These are phyloP conservation scores for Chlorella vulgaris DNA, from an alignment of 139 green algal genomes.

Conservation along the genomic window DNA sequence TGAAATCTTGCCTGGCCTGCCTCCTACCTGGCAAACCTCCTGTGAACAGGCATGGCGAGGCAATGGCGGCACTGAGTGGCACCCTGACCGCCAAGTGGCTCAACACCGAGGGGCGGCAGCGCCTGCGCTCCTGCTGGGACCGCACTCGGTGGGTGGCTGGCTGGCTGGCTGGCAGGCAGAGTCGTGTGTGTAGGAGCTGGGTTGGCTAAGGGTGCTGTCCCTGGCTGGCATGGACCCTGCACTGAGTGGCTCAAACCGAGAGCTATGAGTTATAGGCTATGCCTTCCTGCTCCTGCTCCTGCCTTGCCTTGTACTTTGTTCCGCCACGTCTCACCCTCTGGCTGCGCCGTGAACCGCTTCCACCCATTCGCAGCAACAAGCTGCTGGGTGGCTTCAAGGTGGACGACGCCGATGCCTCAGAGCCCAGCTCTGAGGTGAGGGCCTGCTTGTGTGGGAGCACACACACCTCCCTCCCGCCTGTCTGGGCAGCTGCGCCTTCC, in stretches of 20 bases:
- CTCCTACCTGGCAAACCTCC: too few species aligned
- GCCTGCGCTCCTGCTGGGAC: conserved; percentile 8
- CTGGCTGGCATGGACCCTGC: too few species aligned
- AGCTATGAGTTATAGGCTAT: too few species aligned
- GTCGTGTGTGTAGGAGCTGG: too few species aligned
- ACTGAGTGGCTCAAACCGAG: too few species aligned
- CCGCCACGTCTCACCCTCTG: too few species aligned
- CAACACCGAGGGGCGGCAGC: conserved; percentile 4
- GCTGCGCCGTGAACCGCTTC: not conserved
- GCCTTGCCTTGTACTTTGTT: too few species aligned
- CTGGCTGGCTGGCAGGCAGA: not conserved
- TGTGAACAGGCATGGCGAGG: conserved; percentile 12
- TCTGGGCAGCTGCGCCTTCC: not conserved
- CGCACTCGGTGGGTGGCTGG: not conserved
- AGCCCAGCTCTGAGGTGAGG: not conserved
- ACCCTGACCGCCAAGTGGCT: conserved; percentile 18
- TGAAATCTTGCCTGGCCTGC: not conserved
- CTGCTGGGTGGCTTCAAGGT: conserved; percentile 31
- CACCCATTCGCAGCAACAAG: conserved; percentile 9
- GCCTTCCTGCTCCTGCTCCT: too few species aligned
- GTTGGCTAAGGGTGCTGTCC: not conserved
- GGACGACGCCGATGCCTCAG: not conserved
- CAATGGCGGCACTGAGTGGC: not conserved
- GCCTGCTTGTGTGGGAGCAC: too few species aligned
- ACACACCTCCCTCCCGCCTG: too few species aligned